Evolutionary conservation across 75 land plant genomes (phyloP), one percentile per base, ranked within the genome.

Genomic region (Sequoiadendron giganteum): DNA sequence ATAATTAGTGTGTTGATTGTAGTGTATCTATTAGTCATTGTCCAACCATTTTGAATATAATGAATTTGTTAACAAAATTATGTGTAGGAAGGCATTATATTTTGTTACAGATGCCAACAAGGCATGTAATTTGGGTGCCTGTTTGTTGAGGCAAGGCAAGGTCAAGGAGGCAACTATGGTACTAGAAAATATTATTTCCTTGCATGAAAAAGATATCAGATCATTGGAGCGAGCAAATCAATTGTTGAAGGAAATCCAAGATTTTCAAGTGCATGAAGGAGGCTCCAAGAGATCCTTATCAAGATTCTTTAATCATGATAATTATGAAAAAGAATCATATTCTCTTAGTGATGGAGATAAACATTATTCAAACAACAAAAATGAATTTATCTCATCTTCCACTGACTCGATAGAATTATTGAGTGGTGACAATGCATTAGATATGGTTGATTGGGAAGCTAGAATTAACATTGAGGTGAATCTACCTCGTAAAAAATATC

Each of bases 141-240:
- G 88, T 32, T n/a, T 89, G 85, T 83, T 87, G 32, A 89, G 61
- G 52, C 90, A 89, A 87, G 90, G 90, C 21, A 78, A 55, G 84
- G 10, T 42, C 1, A 85, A 89, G 3, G 88, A 89, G 9, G 90
- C 90, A 6, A 11, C n/a, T 10, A 34, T 13, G 11, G 38, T 75
- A 2, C 14, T 75, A 10, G 38, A 75, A 34, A 34, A 34, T 11
- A 11, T 75, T 13, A 34, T 1, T 10, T 34, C 38, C 4, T 2
- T 34, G 34, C 15, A 34, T 75, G n/a, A 34, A 75, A 3, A 75
- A 34, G 38, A 75, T 39, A 8, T 10, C 36, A 75, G 14, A 14
- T 75, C 77, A 3, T 32, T 30, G 3, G 38, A 32, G 13, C 38
- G 39, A 2, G 77, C 77, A 10, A 34, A 32, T 39, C 38, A 34